phyloP scores from a whole-genome alignment of 1,284 basidiomycete species.

The Papiliotrema fonsecae region DNA sequence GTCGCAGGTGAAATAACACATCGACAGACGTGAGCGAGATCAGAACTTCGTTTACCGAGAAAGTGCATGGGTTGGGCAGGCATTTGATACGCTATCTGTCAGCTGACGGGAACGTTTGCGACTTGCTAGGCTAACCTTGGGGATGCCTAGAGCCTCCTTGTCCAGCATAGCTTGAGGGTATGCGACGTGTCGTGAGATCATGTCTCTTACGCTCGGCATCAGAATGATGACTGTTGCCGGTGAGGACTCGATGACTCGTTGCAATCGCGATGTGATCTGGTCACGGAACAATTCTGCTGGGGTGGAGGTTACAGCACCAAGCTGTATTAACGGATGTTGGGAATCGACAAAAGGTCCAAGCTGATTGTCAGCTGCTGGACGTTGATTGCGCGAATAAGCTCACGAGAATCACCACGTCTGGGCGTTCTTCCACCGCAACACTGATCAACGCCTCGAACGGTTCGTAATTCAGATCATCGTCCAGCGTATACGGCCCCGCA shows the following conservation, averaged over 20 bases:
- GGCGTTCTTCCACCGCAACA: constrained; percentile 58
- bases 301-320: constrained; percentile 63
- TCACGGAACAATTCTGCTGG: constrained; percentile 67
- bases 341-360: constrained; percentile 85
- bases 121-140: constrained; percentile 39
- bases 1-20: constrained; percentile 78
- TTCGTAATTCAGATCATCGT: constrained; percentile 68
- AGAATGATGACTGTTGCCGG: constrained; percentile 69
- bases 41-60: constrained; percentile 75
- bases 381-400: constrained; percentile 26
- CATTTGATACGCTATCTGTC: constrained; percentile 62
- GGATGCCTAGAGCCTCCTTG: constrained; percentile 46
- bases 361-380: constrained; percentile 48
- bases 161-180: constrained; percentile 79
- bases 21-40: constrained; percentile 80
- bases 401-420: constrained; percentile 75
- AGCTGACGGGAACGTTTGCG: neutral
- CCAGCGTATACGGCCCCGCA: constrained; percentile 75
- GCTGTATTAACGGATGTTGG: constrained; percentile 65
- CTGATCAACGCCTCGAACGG: constrained; percentile 62
- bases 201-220: constrained; percentile 75
- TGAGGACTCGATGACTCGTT: constrained; percentile 57
- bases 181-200: constrained; percentile 72
- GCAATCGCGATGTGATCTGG: constrained; percentile 61
- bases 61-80: constrained; percentile 80